Evolutionary conservation across 108 stramenopile species (phyloP), one percentile per base, ranked within the genome.

Genomic region (Fistulifera pelliculosa): DNA sequence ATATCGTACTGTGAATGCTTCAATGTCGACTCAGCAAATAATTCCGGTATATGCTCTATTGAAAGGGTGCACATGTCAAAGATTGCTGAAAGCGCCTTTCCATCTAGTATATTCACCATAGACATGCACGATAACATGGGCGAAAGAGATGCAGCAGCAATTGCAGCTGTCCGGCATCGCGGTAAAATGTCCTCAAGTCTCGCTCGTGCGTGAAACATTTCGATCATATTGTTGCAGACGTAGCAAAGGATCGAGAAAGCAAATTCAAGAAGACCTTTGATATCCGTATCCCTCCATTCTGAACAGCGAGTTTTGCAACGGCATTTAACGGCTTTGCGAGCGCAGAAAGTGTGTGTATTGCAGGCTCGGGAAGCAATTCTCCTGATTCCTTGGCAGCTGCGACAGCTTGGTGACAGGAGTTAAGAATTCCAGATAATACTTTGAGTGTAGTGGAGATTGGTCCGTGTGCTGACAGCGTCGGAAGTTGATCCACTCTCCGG

Each of bases 331-430:
- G 81, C 28, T 85, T 85, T 15, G 90, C 79, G 1, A 87, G 66
- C 1, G 85, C 77, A 12, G 85, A 87, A 35, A 87, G 61, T 8
- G 75, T 56, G 64, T 91, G 90, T 0, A 90, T 66, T 0, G 63
- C 71, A 21, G 77, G 70, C 54, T 89, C 87, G 13, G 64, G 70
- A n/a, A 68, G 75, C 5, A 78, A 60, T 0, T 41, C 26, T 27
- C 50, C 31, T 35, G 31, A 35, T 8, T 35, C 31, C 8, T 35
- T 35, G 31, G 31, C 31, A 35, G 8, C 31, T 35, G 8, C 31
- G 8, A 35, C 31, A 6, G 31, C 31, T 35, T 35, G 31, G 31
- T 35, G 31, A 35, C 31, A 35, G 3, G 31, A 35, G 14, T 66
- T 35, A 12, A 65, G 40, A 14, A 68, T 26, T 35, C 48, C 40